Evolutionary conservation across 2,329 filamentous ascomycete genomes (phyloP).

Genomic region (Hypoxylon sp.): DNA sequence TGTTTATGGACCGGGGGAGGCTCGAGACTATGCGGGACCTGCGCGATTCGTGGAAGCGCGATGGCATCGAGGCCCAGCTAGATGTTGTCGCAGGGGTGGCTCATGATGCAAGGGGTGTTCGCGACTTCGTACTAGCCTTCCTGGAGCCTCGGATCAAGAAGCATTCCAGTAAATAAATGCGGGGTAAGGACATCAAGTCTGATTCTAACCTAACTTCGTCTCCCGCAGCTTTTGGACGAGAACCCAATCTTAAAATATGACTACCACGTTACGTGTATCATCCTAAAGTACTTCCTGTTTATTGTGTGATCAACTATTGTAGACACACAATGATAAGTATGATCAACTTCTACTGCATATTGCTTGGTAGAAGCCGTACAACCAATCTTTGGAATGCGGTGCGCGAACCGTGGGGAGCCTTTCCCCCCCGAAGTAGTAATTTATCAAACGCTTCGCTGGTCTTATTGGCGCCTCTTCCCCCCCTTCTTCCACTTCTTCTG

Average conservation of each 20-base stretch:
- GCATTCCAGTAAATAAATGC: not conserved
- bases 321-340: too few species aligned
- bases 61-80: slow-evolving; percentile 45
- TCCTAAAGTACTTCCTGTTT: too few species aligned
- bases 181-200: too few species aligned
- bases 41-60: slow-evolving; percentile 39
- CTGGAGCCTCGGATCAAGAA: slow-evolving; percentile 25
- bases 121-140: slow-evolving; percentile 33
- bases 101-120: slow-evolving; percentile 43
- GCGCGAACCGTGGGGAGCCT: too few species aligned
- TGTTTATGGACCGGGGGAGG: slow-evolving; percentile 32
- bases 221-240: not conserved
- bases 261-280: not conserved
- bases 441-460: too few species aligned
- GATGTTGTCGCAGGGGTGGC: slow-evolving; percentile 46
- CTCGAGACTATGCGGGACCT: slow-evolving; percentile 34
- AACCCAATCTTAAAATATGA: not conserved
- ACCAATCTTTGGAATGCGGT: too few species aligned
- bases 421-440: too few species aligned
- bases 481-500: too few species aligned
- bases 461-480: too few species aligned
- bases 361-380: too few species aligned
- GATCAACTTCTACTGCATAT: too few species aligned
- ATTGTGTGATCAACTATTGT: too few species aligned
- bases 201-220: not conserved